Base-by-base conservation (phyloP, 768 basidiomycete genomes). In the Pleurotus cornucopiae region DNA sequence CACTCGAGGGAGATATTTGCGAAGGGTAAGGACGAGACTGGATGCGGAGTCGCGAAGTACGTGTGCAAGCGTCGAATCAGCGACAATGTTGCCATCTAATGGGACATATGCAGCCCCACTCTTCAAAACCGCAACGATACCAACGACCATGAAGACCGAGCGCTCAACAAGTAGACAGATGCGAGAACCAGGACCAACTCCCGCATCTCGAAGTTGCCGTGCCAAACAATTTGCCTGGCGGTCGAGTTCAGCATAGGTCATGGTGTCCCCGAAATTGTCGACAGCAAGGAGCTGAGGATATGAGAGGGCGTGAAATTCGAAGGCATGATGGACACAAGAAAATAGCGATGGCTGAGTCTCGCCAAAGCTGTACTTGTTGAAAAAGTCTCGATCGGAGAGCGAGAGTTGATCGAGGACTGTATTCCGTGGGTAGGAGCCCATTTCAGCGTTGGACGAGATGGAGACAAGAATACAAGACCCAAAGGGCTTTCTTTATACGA, bases 391-490 rank as follows among this genome's bases (percentile, higher is more conserved):
- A 64, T 80, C 80, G 9, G 70, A 62, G 20, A 69, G 58, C 52
- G 76, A 70, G 37, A 81, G 75, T 9, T 58, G 58, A n/a, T 62
- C 60, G 46, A 71, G 66, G 18, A 44, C 58, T 21, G 68, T 69
- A 51, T 68, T 69, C 56, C 66, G 71, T 0, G 73, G 76, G 61
- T 60, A 56, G 25, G 94, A 76, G 13, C 93, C 92, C 54, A 97
- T 82, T 68, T 97, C 93, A 1, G 83, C 84, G 59, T 88, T 83
- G 21, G 86, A 80, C 49, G 97, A 70, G 0, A 62, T 63, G 56
- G 54, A 60, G 18, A 49, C 54, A 48, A 57, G 57, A 38, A 41
- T 11, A 37, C 38, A 2, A 46, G 20, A 6, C 21, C 6, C 37
- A 38, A 16, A 12, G 25, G 41, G 11, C n/a, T 38, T 34, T 52